These are phyloP conservation scores for Collybia nuda DNA, from an alignment of 768 basidiomycete species.

Conservation along the genomic window DNA sequence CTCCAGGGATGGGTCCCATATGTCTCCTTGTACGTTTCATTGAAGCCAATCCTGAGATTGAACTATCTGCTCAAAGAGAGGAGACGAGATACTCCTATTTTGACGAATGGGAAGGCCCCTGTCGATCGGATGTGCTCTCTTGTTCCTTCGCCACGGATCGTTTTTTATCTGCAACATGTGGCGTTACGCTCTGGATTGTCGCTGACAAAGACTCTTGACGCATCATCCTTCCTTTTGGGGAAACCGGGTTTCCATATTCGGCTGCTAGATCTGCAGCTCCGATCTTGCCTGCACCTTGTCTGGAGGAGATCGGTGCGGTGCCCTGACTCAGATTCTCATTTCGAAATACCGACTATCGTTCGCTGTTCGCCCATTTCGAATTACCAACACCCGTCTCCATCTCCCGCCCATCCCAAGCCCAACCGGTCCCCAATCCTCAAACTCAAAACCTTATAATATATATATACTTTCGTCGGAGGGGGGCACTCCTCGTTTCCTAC, in stretches of 20 bases:
- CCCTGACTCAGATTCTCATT: slow-evolving; percentile 17
- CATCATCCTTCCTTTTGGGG: background rate
- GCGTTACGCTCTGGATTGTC: no score
- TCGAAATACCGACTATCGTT: slow-evolving; percentile 1
- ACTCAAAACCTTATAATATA: background rate
- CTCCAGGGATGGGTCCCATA: no score
- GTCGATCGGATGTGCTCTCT: slow-evolving; percentile 9
- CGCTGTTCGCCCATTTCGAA: background rate
- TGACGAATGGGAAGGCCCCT: slow-evolving; percentile 2
- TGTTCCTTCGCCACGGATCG: no score
- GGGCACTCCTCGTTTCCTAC: background rate
- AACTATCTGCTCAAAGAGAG: no score
- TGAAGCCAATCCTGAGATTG: no score
- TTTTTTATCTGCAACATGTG: slow-evolving; percentile 3
- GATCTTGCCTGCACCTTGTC: slow-evolving; percentile 19
- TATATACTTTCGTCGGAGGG: slow-evolving; percentile 5
- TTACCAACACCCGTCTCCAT: background rate
- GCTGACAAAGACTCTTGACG: no score
- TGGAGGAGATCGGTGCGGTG: slow-evolving; percentile 23
- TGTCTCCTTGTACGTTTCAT: no score
- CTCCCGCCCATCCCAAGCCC: background rate
- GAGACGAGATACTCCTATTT: no score
- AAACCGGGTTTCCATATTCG: background rate
- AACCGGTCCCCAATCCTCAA: no score
- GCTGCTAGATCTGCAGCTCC: slow-evolving; percentile 5